Percentiles rank a stretch among this genome's conserved stretches.
Evolutionary conservation across 2,329 filamentous ascomycete species (phyloP).

Genomic region (Talaromyces sp.): DNA sequence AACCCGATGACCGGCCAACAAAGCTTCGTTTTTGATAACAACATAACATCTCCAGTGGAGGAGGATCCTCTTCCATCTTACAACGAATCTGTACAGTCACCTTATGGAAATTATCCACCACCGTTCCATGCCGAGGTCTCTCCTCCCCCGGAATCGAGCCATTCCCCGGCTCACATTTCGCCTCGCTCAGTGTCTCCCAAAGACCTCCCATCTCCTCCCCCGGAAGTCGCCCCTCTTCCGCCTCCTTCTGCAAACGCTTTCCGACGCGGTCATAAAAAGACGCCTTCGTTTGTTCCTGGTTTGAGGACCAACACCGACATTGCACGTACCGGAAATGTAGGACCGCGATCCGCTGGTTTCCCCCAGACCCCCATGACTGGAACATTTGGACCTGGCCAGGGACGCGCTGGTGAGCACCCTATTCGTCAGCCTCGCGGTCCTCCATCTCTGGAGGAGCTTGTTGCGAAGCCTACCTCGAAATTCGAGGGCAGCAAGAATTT

Average conservation of each 20-base stretch:
- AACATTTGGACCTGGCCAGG: slow-evolving; percentile 88
- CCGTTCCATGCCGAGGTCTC: slow-evolving; percentile 77
- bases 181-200: slow-evolving; percentile 60
- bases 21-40: slow-evolving; percentile 71
- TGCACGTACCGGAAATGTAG: slow-evolving; percentile 53
- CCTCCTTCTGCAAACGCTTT: slow-evolving; percentile 88
- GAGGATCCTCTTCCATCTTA: slow-evolving; percentile 24
- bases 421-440: slow-evolving; percentile 89
- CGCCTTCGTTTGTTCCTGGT: slow-evolving; percentile 63
- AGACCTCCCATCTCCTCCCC: slow-evolving; percentile 62
- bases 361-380: slow-evolving; percentile 76
- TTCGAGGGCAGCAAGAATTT: slow-evolving; percentile 98
- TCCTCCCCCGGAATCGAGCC: slow-evolving; percentile 64
- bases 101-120: slow-evolving; percentile 46
- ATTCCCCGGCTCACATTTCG: slow-evolving; percentile 49
- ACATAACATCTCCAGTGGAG: slow-evolving; percentile 48
- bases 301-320: slow-evolving; percentile 50
- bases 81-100: slow-evolving; percentile 42
- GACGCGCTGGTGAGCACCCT: slow-evolving; percentile 89
- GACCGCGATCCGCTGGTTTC: slow-evolving; percentile 74
- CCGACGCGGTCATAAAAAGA: slow-evolving; percentile 84
- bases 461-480: slow-evolving; percentile 83
- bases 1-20: slow-evolving; percentile 83
- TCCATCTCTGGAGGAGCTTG: slow-evolving; percentile 84
- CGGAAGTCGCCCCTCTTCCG: slow-evolving; percentile 68